Conservation (phyloP, 176 grass and related monocot genomes). For the Neostapfia colusana region DNA sequence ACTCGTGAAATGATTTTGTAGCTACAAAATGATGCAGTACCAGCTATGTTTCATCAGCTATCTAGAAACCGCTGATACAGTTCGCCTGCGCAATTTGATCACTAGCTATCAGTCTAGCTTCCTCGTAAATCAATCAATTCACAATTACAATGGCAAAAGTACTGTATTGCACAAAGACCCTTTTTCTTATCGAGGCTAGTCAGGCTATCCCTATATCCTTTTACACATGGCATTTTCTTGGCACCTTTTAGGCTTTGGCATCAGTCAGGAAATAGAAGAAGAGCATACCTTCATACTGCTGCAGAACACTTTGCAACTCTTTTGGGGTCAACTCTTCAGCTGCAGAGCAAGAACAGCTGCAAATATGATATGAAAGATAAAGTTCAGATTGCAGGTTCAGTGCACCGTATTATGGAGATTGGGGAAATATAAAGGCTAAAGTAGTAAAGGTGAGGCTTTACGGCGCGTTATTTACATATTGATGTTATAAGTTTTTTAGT, state of each 20-base stretch:
- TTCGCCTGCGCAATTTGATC: background rate
- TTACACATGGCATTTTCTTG: background rate
- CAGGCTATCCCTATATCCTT: background rate
- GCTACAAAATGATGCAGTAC: background rate
- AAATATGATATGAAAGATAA: conserved; percentile 25
- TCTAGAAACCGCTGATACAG: no score
- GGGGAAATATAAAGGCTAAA: background rate
- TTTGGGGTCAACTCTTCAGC: conserved; percentile 82
- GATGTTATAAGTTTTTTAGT: conserved; percentile 12
- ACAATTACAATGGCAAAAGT: background rate
- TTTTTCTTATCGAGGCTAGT: background rate
- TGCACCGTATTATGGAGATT: background rate
- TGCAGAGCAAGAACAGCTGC: conserved; percentile 74
- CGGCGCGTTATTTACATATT: background rate
- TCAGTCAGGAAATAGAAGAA: conserved; percentile 19
- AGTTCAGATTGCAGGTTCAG: conserved; percentile 28
- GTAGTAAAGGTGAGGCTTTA: background rate
- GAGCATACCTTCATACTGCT: conserved; percentile 78
- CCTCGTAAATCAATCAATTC: background rate
- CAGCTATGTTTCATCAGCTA: background rate
- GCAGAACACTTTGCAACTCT: conserved; percentile 84
- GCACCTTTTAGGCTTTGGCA: background rate
- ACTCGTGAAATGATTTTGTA: background rate
- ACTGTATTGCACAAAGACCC: background rate
- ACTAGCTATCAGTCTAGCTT: background rate